A percentile compares a stretch with the other conserved stretches of the same genome.
These are phyloP conservation scores for Teratosphaeria pseudoeucalypti DNA, from an alignment of 2,329 filamentous ascomycete genomes.

Conservation along the genomic window DNA sequence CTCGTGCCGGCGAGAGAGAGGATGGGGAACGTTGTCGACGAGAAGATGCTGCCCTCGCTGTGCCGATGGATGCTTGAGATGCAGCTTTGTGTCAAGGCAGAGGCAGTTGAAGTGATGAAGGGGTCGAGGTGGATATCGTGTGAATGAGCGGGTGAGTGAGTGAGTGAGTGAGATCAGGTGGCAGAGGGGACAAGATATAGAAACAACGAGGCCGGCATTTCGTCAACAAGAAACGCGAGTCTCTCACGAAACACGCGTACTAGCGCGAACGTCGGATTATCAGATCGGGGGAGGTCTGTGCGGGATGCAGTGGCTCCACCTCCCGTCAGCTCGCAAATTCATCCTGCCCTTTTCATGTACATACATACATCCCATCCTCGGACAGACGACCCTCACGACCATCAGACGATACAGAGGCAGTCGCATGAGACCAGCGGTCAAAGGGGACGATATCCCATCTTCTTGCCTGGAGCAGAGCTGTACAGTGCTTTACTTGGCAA, in stretches of 20 bases:
- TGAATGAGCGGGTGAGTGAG: not conserved
- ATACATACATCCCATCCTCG: not conserved
- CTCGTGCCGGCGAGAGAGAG: not conserved
- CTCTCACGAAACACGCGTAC: not conserved
- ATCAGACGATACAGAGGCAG: not conserved
- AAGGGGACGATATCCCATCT: not conserved
- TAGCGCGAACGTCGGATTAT: not conserved
- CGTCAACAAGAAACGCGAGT: not conserved
- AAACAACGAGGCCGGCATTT: not conserved
- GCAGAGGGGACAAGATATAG: not conserved
- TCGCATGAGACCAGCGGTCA: not conserved
- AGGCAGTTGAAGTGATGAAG: not conserved
- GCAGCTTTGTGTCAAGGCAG: not conserved
- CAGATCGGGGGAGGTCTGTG: not conserved
- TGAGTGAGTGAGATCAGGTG: not conserved
- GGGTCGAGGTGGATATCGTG: not conserved
- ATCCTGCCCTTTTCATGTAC: not conserved
- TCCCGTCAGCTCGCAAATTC: not conserved
- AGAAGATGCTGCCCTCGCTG: constrained; percentile 1
- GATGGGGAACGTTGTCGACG: constrained; percentile 4
- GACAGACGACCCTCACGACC: not conserved
- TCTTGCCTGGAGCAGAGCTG: not conserved
- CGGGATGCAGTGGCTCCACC: not conserved
- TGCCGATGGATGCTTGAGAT: not conserved
- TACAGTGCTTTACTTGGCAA: not conserved